Conservation (phyloP, 140 eudicot species). For the Cichorium intybus region DNA sequence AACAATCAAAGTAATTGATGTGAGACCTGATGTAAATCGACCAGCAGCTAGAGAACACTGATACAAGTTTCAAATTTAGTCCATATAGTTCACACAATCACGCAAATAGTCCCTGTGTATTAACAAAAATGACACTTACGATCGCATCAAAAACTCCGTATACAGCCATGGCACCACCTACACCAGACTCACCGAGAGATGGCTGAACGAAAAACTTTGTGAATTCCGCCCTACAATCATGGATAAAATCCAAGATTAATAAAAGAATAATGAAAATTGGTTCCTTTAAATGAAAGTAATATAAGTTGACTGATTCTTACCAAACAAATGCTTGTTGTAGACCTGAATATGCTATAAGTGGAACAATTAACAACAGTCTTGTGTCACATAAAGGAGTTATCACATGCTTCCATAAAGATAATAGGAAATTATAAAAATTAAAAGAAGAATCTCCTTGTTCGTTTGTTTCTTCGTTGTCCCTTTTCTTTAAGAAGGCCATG, state of each 20-base stretch:
- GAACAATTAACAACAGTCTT: conserved; percentile 74
- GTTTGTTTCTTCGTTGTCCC: conserved; percentile 62
- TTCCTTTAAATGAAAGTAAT: conserved; percentile 4
- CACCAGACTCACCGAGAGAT: conserved; percentile 84
- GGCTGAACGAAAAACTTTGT: conserved; percentile 83
- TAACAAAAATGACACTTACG: conserved; percentile 29
- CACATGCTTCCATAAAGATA: conserved; percentile 53
- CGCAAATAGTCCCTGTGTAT: background rate
- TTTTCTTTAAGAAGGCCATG: conserved; percentile 80
- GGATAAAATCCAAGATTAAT: conserved; percentile 9
- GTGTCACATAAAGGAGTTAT: conserved; percentile 60
- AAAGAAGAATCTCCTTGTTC: conserved; percentile 40
- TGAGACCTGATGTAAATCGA: conserved; percentile 80
- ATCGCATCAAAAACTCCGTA: conserved; percentile 92
- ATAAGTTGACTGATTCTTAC: conserved; percentile 36
- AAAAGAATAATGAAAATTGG: conserved; percentile 10
- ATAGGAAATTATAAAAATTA: conserved; percentile 34
- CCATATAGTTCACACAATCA: conserved; percentile 12
- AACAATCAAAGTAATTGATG: conserved; percentile 74
- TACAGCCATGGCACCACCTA: conserved; percentile 96
- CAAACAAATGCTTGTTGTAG: conserved; percentile 99
- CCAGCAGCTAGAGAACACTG: conserved; percentile 96
- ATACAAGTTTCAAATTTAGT: conserved; percentile 22
- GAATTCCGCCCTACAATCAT: conserved; percentile 72
- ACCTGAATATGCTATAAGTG: conserved; percentile 91